phyloP scores from a whole-genome alignment of 306 rosid species.

The Trifolium dubium region DNA sequence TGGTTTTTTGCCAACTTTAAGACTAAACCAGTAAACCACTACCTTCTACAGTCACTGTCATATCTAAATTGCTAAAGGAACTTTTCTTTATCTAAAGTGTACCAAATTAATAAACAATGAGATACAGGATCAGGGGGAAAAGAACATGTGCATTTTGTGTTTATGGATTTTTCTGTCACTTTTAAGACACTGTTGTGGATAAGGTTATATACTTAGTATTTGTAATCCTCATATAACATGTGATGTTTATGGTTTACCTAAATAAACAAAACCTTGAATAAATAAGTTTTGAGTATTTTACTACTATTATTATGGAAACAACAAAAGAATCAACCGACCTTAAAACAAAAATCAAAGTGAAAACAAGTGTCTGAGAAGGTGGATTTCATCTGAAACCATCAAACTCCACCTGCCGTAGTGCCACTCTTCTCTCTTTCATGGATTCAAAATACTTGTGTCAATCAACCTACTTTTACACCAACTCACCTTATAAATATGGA shows the following conservation, averaged over 20 bases:
- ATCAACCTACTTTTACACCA: slow-evolving; percentile 10
- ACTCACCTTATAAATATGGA: slow-evolving; percentile 51
- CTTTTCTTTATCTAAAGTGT: not conserved
- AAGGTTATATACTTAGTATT: not conserved
- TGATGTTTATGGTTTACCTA: not conserved
- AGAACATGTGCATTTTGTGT: not conserved
- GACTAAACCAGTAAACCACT: slow-evolving; percentile 54
- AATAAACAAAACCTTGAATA: not conserved
- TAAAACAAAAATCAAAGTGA: slow-evolving; percentile 33
- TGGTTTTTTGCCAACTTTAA: slow-evolving; percentile 52
- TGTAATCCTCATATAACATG: not conserved
- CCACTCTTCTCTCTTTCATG: slow-evolving; percentile 18
- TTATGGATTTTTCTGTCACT: slow-evolving; percentile 31
- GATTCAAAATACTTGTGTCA: not conserved
- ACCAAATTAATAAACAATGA: slow-evolving; percentile 12
- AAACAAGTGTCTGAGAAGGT: slow-evolving; percentile 56
- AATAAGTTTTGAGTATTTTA: slow-evolving; percentile 33
- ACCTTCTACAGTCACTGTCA: slow-evolving; percentile 37
- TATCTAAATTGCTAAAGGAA: not conserved
- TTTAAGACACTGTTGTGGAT: slow-evolving; percentile 11
- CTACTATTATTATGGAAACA: slow-evolving; percentile 14
- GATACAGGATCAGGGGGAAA: not conserved
- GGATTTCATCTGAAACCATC: slow-evolving; percentile 66
- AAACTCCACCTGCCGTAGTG: slow-evolving; percentile 28
- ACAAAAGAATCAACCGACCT: slow-evolving; percentile 30